Evolutionary conservation across 805 yeast species (phyloP), one percentile per base, ranked within the genome.

Genomic region (Starmera quercuum): DNA sequence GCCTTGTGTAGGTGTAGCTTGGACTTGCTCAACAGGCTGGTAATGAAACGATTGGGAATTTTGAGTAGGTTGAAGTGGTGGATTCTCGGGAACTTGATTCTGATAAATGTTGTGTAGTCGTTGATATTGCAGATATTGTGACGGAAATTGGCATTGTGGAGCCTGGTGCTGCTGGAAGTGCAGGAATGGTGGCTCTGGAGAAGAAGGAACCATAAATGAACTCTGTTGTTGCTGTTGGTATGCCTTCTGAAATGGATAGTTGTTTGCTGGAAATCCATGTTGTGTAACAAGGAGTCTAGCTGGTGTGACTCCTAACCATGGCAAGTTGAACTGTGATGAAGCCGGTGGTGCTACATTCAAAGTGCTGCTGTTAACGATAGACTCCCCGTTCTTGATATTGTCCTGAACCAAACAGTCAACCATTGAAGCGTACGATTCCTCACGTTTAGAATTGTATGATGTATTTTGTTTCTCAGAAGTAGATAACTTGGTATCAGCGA

Each of bases 401-500:
- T n/a, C n/a, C n/a, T n/a, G 46, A 13, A 57, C 53, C 30, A 56
- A 46, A 3, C 54, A 45, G 36, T 52, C 53, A 22, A 57, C 62
- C 61, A 57, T 57, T 19, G 38, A 45, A 7, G 46, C 42, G 22
- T 33, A 30, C 9, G 25, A 32, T 10, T 30, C 26, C 18, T 36
- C 36, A 18, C 25, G 20, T 21, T 14, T 20, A 20, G 31, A 19
- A 9, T 32, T 32, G 13, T 10, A 20, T n/a, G 18, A 26, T 5
- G 15, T 32, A 20, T 7, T 25, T 19, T 26, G 20, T 29, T 10
- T 12, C 18, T 18, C 15, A 30, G n/a, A n/a, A n/a, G n/a, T n/a
- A n/a, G n/a, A n/a, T n/a, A n/a, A n/a, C n/a, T n/a, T n/a, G n/a
- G n/a, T n/a, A n/a, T n/a, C n/a, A n/a, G 19, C 11, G 26, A 8